Evolutionary conservation across 805 yeast species (phyloP).

Genomic region (Kuraishia floccosa): DNA sequence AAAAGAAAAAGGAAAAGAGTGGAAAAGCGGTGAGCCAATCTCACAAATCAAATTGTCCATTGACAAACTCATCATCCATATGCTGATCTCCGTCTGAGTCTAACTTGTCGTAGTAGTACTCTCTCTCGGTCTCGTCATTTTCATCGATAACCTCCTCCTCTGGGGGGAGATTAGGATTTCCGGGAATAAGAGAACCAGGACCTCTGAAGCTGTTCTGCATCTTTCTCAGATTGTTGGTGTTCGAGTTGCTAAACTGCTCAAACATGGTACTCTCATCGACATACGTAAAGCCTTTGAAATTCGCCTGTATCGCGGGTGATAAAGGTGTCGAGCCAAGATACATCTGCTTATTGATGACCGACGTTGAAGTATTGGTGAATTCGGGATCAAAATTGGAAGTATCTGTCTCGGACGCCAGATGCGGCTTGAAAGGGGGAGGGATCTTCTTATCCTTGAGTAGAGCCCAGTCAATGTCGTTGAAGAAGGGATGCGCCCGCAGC

Average conservation of each 20-base stretch:
- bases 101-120: conserved; percentile 29
- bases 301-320: conserved; percentile 91
- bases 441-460: conserved; percentile 65
- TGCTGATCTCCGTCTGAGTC: conserved; percentile 34
- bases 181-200: conserved; percentile 68
- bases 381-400: conserved; percentile 97
- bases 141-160: conserved; percentile 80
- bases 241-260: conserved; percentile 49
- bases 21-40: background rate
- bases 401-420: conserved; percentile 80
- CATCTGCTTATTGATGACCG: conserved; percentile 61
- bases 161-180: conserved; percentile 70
- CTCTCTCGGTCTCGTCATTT: conserved; percentile 34
- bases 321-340: conserved; percentile 68
- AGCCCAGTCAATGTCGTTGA: conserved; percentile 87
- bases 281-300: conserved; percentile 93
- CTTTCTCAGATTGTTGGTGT: conserved; percentile 20
- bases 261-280: conserved; percentile 91
- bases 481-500: conserved; percentile 84
- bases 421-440: conserved; percentile 97
- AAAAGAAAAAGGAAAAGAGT: background rate
- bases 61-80: conserved; percentile 70
- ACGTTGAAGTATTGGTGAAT: conserved; percentile 85
- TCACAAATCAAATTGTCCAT: conserved; percentile 79
- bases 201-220: conserved; percentile 28